Conservation (phyloP, 1,139 yeast species). For the Diutina siamensis region DNA sequence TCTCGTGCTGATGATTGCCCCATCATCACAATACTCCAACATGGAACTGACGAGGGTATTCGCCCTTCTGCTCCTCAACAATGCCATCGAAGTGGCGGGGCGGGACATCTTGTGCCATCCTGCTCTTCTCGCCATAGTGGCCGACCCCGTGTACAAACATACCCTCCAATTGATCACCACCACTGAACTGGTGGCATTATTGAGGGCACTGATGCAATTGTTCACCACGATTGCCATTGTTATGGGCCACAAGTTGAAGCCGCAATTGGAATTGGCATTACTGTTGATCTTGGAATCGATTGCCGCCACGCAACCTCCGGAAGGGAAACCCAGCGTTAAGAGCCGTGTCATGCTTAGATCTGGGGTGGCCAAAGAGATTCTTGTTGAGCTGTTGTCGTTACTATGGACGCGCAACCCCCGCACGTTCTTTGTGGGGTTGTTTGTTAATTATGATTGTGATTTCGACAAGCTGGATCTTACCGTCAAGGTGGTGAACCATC, state of each 20-base stretch:
- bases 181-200: conserved; percentile 52
- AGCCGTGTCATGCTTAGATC: conserved; percentile 15
- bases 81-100: conserved; percentile 79
- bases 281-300: conserved; percentile 47
- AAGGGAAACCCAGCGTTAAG: conserved; percentile 14
- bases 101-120: conserved; percentile 53
- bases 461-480: conserved; percentile 78
- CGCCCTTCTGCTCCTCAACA: conserved; percentile 65
- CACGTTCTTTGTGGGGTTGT: conserved; percentile 57
- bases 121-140: conserved; percentile 52
- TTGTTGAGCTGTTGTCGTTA: conserved; percentile 75
- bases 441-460: conserved; percentile 83
- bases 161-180: conserved; percentile 69
- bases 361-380: conserved; percentile 51
- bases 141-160: conserved; percentile 76
- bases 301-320: conserved; percentile 20
- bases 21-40: conserved; percentile 72
- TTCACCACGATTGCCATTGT: conserved; percentile 57
- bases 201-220: conserved; percentile 66
- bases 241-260: conserved; percentile 44
- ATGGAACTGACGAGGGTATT: conserved; percentile 81
- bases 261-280: conserved; percentile 60
- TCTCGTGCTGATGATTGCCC: conserved; percentile 73
- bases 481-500: conserved; percentile 52
- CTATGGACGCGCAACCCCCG: conserved; percentile 76